A percentile compares a stretch with the other conserved stretches of the same genome.
Conservation (phyloP, 2,329 filamentous ascomycete genomes). For the Hypoxylon sp. region DNA sequence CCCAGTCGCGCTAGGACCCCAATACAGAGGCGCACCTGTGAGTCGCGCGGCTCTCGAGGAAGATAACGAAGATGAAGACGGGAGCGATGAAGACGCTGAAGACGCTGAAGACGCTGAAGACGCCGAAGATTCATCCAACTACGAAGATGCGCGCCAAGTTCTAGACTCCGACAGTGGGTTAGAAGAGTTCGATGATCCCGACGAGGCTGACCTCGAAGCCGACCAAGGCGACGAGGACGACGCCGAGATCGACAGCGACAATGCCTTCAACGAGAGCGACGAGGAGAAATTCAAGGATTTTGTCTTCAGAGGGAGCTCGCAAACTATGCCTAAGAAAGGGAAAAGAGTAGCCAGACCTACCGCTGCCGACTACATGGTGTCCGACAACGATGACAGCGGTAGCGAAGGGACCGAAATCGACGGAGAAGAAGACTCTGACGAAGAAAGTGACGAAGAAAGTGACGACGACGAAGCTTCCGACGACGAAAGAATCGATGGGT, state of each 20-base stretch:
- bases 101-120: constrained; percentile 54
- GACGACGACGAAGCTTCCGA: constrained; percentile 42
- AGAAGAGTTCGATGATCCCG: constrained; percentile 67
- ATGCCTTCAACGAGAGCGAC: constrained; percentile 86
- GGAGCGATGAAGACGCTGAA: constrained; percentile 56
- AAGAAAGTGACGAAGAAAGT: constrained; percentile 52
- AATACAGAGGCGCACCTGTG: constrained; percentile 83
- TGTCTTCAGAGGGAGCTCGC: constrained; percentile 70
- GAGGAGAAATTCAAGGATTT: constrained; percentile 84
- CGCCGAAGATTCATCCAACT: constrained; percentile 50
- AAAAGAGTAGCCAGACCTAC: constrained; percentile 58
- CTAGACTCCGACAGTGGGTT: constrained; percentile 36
- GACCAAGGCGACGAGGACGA: constrained; percentile 65
- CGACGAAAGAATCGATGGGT: constrained; percentile 32
- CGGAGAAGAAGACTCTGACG: constrained; percentile 54
- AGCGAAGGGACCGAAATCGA: constrained; percentile 54
- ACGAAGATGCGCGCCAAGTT: constrained; percentile 49
- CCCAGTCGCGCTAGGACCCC: constrained; percentile 75
- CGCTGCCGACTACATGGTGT: constrained; percentile 69
- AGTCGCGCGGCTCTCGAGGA: constrained; percentile 71
- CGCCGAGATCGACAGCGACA: constrained; percentile 71
- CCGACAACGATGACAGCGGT: constrained; percentile 57
- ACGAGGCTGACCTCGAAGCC: constrained; percentile 65
- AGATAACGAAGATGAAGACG: constrained; percentile 50
- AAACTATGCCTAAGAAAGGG: constrained; percentile 56